Evolutionary conservation across 2,329 filamentous ascomycete genomes (phyloP).

Genomic region (Botrytis paeoniae): DNA sequence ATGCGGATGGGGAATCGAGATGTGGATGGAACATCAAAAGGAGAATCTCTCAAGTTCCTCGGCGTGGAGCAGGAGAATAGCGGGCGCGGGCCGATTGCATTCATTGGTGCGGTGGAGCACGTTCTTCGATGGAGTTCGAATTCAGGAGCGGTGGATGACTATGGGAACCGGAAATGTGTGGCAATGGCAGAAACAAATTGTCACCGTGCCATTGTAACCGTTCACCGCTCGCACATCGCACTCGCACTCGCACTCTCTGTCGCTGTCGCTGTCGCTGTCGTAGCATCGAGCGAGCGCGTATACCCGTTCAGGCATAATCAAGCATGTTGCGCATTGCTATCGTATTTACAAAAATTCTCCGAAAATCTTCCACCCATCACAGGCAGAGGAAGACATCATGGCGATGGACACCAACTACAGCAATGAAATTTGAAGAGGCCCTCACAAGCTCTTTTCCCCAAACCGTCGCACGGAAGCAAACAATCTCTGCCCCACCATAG

Average conservation of each 20-base stretch:
- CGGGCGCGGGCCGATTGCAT: constrained; percentile 8
- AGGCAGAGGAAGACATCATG: background rate
- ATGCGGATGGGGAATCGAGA: constrained; percentile 3
- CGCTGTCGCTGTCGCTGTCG: background rate
- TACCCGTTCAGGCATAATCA: background rate
- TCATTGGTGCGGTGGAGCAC: constrained; percentile 5
- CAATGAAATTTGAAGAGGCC: background rate
- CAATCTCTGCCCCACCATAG: background rate
- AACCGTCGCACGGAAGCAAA: background rate
- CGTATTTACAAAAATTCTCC: background rate
- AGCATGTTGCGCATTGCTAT: background rate
- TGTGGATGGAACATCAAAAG: background rate
- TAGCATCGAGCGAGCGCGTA: background rate
- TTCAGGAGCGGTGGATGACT: constrained; percentile 1
- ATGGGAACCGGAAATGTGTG: background rate
- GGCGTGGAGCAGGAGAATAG: background rate
- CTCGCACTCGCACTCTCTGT: background rate
- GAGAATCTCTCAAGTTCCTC: constrained; percentile 1
- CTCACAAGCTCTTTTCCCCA: constrained; percentile 4
- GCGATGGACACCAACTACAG: background rate
- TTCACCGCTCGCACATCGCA: background rate
- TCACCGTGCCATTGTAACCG: background rate
- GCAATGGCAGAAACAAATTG: background rate
- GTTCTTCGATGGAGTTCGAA: constrained; percentile 1
- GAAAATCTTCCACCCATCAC: background rate